phyloP scores from a whole-genome alignment of 2,329 filamentous ascomycete species.

The Lachnellula occidentalis region DNA sequence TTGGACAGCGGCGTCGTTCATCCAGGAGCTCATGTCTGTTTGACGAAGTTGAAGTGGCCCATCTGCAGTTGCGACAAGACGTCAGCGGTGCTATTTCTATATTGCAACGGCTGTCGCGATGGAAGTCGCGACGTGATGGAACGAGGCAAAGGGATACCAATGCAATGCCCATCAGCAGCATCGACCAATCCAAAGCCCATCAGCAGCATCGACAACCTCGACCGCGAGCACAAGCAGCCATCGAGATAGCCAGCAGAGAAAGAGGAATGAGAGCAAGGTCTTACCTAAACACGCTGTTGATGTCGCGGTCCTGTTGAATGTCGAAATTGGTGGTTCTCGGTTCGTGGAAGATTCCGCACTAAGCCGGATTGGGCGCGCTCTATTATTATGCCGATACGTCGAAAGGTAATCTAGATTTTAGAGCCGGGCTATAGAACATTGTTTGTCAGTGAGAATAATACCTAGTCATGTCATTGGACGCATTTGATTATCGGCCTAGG shows the following conservation, averaged over 20 bases:
- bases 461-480: not conserved
- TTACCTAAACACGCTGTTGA: conserved; percentile 30
- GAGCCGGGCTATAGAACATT: not conserved
- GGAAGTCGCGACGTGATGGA: conserved; percentile 28
- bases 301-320: conserved; percentile 2
- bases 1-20: conserved; percentile 62
- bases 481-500: not conserved
- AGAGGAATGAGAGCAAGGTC: conserved; percentile 27
- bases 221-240: conserved; percentile 12
- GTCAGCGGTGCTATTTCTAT: conserved; percentile 26
- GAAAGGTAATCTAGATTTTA: not conserved
- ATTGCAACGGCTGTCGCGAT: conserved; percentile 22
- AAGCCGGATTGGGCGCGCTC: conserved; percentile 6
- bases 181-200: conserved; percentile 10
- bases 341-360: not conserved
- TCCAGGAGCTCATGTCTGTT: conserved; percentile 65
- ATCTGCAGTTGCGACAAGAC: conserved; percentile 27
- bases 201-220: conserved; percentile 11
- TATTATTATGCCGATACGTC: not conserved
- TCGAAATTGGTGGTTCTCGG: conserved; percentile 5
- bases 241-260: conserved; percentile 11
- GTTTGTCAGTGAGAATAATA: not conserved
- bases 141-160: conserved; percentile 15
- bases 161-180: conserved; percentile 15
- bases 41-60: conserved; percentile 35